Conservation (phyloP, 108 stramenopile species). For the Licmophora abbreviata region DNA sequence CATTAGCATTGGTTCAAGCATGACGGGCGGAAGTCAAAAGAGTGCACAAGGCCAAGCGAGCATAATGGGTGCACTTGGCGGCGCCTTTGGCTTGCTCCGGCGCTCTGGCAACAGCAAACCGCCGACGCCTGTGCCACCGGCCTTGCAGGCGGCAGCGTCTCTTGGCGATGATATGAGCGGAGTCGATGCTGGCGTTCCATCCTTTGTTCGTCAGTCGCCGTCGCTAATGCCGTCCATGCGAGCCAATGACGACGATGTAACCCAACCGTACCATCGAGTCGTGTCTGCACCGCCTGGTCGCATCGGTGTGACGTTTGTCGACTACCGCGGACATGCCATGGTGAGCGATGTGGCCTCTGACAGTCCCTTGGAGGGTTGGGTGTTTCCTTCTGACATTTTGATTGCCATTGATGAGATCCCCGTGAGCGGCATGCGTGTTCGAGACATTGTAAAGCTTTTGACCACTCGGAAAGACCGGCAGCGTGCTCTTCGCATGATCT, state of each 20-base stretch:
- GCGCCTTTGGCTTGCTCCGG: constrained; percentile 59
- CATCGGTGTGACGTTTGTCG: constrained; percentile 79
- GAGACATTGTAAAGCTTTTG: constrained; percentile 72
- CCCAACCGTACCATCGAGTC: constrained; percentile 68
- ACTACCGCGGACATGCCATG: constrained; percentile 81
- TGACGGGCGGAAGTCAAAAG: constrained; percentile 6
- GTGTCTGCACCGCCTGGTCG: constrained; percentile 79
- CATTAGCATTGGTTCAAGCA: constrained; percentile 36
- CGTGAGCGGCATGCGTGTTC: constrained; percentile 72
- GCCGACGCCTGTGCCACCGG: no score
- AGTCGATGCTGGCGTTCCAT: constrained; percentile 3
- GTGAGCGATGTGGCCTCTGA: constrained; percentile 64
- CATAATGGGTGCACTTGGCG: constrained; percentile 68
- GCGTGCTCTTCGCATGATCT: constrained; percentile 70
- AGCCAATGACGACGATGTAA: constrained; percentile 16
- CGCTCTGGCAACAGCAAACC: no score
- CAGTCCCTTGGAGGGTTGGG: constrained; percentile 70
- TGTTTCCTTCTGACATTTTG: constrained; percentile 73
- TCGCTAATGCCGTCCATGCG: constrained; percentile 8
- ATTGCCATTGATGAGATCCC: constrained; percentile 80
- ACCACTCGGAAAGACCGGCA: constrained; percentile 53
- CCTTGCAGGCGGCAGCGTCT: no score
- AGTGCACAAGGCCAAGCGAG: constrained; percentile 17
- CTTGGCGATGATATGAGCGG: not conserved
- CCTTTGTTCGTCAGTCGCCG: constrained; percentile 14